Evolutionary conservation across 257 asterid genomes (phyloP).

Genomic region (Buddleja alternifolia): DNA sequence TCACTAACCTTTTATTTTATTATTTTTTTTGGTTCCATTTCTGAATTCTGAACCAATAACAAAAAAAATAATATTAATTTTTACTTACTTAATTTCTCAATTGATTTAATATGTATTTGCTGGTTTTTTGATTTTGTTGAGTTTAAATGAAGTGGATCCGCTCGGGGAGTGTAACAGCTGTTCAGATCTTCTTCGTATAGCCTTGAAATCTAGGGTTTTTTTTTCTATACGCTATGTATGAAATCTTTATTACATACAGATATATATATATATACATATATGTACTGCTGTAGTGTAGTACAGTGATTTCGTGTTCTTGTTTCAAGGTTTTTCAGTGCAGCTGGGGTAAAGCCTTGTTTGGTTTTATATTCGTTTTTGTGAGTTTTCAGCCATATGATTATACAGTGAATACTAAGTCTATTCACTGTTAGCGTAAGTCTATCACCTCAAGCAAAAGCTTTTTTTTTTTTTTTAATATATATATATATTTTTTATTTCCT

Average conservation of each 20-base stretch:
- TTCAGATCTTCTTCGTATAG: constrained; percentile 14
- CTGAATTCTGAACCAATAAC: not conserved
- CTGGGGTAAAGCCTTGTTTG: constrained; percentile 22
- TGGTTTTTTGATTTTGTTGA: constrained; percentile 5
- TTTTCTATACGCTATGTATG: constrained; percentile 3
- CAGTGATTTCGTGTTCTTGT: constrained; percentile 25
- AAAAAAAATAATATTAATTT: not conserved
- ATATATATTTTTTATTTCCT: too few species aligned
- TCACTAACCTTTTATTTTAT: not conserved
- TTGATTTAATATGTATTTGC: not conserved
- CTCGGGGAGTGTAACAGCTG: not conserved
- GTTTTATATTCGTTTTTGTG: constrained; percentile 14
- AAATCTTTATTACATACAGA: not conserved
- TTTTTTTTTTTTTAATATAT: too few species aligned
- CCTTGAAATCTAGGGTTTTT: constrained; percentile 46
- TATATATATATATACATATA: too few species aligned
- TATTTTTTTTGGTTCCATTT: not conserved
- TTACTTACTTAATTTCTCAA: not conserved
- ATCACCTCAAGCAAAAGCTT: not conserved
- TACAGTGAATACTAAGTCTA: constrained; percentile 37
- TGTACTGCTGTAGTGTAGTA: not conserved
- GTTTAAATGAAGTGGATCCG: constrained; percentile 29
- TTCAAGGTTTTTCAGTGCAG: constrained; percentile 24
- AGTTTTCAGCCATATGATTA: constrained; percentile 31
- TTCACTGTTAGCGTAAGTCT: constrained; percentile 39